Evolutionary conservation across 192 early-diverging fungal species (phyloP).

Genomic region (Backusella psychrophila): DNA sequence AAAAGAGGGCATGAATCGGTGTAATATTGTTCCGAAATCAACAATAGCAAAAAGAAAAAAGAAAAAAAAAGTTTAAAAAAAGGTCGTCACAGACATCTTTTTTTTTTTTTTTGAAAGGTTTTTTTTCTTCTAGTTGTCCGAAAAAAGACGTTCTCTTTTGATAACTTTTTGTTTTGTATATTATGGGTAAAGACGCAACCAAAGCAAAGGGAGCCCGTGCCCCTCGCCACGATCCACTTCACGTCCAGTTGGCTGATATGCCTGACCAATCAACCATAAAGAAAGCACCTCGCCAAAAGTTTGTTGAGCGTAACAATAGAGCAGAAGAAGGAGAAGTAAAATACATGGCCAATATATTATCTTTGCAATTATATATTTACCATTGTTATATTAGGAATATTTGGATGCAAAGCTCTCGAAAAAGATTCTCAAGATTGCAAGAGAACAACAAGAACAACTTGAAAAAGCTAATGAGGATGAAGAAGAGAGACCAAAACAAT

Average conservation of each 20-base stretch:
- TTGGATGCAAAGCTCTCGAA: slow-evolving; percentile 90
- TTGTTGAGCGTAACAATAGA: slow-evolving; percentile 57
- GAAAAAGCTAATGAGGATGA: slow-evolving; percentile 50
- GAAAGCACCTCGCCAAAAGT: slow-evolving; percentile 54
- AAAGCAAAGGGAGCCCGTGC: slow-evolving; percentile 32
- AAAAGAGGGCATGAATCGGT: too few species aligned
- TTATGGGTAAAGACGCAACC: slow-evolving; percentile 53
- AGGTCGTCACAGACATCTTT: not conserved
- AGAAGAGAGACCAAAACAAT: slow-evolving; percentile 30
- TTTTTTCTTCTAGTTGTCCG: not conserved
- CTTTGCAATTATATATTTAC: not conserved
- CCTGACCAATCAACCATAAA: slow-evolving; percentile 48
- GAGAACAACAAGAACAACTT: slow-evolving; percentile 90
- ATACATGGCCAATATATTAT: not conserved
- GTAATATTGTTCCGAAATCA: too few species aligned
- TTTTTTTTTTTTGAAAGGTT: not conserved
- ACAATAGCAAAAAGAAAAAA: too few species aligned
- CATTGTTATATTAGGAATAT: slow-evolving; percentile 44
- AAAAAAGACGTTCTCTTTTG: not conserved
- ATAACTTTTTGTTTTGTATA: not conserved
- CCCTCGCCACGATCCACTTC: slow-evolving; percentile 82
- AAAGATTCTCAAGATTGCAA: slow-evolving; percentile 85
- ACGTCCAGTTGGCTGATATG: slow-evolving; percentile 71
- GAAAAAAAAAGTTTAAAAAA: too few species aligned
- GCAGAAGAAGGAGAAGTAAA: slow-evolving; percentile 48